These are phyloP conservation scores for Odontarrhena argentea DNA, from an alignment of 345 rosid genomes.

Conservation along the genomic window DNA sequence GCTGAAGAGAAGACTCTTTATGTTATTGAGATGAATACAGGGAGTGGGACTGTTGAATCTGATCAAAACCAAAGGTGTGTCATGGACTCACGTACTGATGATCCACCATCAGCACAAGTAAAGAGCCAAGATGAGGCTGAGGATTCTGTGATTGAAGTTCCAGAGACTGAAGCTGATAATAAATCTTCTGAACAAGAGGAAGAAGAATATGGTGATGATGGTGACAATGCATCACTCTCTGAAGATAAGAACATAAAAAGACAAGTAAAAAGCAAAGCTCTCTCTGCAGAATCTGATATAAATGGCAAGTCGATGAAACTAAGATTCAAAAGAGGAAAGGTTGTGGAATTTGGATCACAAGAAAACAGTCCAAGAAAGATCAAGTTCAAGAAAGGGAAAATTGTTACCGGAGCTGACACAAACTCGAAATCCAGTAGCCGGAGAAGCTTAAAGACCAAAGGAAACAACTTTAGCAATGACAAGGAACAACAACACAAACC, in stretches of 20 bases:
- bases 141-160: constrained; percentile 35
- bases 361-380: constrained; percentile 61
- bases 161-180: constrained; percentile 46
- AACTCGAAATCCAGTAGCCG: constrained; percentile 39
- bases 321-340: constrained; percentile 64
- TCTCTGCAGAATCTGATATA: constrained; percentile 32
- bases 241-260: constrained; percentile 35
- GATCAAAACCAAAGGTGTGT: constrained; percentile 49
- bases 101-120: constrained; percentile 27
- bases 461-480: constrained; percentile 29
- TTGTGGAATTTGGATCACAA: constrained; percentile 54
- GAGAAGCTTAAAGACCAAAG: constrained; percentile 53
- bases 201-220: constrained; percentile 40
- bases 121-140: constrained; percentile 50
- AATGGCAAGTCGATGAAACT: constrained; percentile 50
- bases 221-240: constrained; percentile 30
- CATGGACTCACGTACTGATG: constrained; percentile 41
- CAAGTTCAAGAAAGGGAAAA: constrained; percentile 64
- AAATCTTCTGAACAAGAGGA: constrained; percentile 43
- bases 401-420: constrained; percentile 42
- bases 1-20: constrained; percentile 67
- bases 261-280: constrained; percentile 36
- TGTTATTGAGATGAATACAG: constrained; percentile 62
- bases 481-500: constrained; percentile 29
- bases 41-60: constrained; percentile 48